A percentile compares a stretch with the other conserved stretches of the same genome.
Conservation (phyloP, 345 rosid species). For the Linum lewisii region DNA sequence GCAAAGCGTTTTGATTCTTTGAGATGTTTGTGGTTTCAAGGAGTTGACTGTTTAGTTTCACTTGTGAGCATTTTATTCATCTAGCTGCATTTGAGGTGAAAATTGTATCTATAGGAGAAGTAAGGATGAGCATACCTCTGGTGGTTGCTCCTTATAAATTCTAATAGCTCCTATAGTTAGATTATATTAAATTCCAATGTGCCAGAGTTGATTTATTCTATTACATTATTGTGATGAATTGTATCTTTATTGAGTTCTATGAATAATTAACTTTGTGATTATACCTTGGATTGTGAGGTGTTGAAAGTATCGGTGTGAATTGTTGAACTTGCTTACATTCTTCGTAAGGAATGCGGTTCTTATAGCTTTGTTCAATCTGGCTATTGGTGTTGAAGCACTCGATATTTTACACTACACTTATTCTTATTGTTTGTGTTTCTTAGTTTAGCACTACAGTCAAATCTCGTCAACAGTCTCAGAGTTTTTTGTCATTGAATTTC, state of each 20-base stretch:
- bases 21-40: too few species aligned
- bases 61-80: too few species aligned
- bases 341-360: background rate
- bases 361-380: background rate
- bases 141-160: background rate
- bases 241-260: too few species aligned
- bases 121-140: background rate
- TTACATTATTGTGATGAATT: too few species aligned
- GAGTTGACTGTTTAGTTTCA: background rate
- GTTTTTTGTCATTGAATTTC: too few species aligned
- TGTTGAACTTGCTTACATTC: background rate
- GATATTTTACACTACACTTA: background rate
- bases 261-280: background rate
- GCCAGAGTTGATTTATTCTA: background rate
- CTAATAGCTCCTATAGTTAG: background rate
- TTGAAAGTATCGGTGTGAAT: too few species aligned
- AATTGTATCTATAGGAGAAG: background rate
- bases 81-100: background rate
- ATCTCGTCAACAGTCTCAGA: too few species aligned
- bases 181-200: too few species aligned
- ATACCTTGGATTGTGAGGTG: background rate
- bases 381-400: background rate
- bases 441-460: too few species aligned
- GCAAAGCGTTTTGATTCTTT: background rate
- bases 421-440: conserved; percentile 9